A percentile compares a stretch with the other conserved stretches of the same genome.
Evolutionary conservation across 345 rosid genomes (phyloP).

Genomic region (Brassica juncea): DNA sequence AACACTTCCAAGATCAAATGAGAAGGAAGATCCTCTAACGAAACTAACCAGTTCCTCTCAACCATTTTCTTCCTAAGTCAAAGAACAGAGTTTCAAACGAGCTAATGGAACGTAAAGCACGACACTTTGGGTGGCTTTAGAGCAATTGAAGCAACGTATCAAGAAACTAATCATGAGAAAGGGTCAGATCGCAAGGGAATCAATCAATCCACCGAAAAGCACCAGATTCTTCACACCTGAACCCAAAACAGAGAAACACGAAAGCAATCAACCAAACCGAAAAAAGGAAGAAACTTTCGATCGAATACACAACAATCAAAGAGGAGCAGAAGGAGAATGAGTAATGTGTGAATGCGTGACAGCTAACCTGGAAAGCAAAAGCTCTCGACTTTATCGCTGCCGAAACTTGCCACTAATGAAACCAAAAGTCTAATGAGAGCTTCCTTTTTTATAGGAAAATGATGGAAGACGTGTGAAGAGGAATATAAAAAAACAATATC

Average conservation of each 20-base stretch:
- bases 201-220: conserved; percentile 5
- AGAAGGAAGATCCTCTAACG: conserved; percentile 80
- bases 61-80: conserved; percentile 52
- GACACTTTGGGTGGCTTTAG: conserved; percentile 38
- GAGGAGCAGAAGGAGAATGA: conserved; percentile 17
- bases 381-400: conserved; percentile 34
- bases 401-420: conserved; percentile 31
- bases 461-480: conserved; percentile 31
- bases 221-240: neutral
- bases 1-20: conserved; percentile 87
- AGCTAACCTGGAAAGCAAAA: conserved; percentile 40
- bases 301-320: neutral
- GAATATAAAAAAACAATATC: conserved; percentile 17
- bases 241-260: neutral
- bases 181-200: conserved; percentile 35
- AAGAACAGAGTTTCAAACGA: conserved; percentile 6
- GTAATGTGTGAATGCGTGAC: neutral
- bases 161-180: conserved; percentile 86
- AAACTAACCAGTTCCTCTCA: conserved; percentile 52
- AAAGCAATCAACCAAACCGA: conserved; percentile 4
- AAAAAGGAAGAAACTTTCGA: neutral
- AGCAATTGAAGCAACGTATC: conserved; percentile 70
- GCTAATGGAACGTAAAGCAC: conserved; percentile 23
- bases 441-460: neutral
- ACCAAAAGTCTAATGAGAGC: conserved; percentile 13